Conservation (phyloP, 2,329 filamentous ascomycete species). For the Sporothrix curviconia region DNA sequence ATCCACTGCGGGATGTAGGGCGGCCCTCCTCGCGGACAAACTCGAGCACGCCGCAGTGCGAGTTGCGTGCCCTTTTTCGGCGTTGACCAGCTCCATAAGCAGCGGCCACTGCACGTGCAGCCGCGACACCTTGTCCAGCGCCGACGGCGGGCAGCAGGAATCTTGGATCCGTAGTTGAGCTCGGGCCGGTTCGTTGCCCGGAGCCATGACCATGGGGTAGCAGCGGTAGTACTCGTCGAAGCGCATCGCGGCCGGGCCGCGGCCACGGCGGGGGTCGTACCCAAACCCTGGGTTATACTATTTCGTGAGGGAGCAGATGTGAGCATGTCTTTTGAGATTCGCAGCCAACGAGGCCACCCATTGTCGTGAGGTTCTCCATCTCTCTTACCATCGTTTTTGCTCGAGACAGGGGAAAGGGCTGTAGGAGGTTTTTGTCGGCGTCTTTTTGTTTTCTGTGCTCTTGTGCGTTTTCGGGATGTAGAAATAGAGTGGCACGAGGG, state of each 20-base stretch:
- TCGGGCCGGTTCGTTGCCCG: conserved; percentile 80
- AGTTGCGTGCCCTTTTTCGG: conserved; percentile 68
- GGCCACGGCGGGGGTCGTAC: conserved; percentile 28
- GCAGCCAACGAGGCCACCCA: too few relatives aligned
- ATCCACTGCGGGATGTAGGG: conserved; percentile 97
- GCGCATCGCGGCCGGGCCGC: conserved; percentile 55
- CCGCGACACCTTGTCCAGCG: conserved; percentile 91
- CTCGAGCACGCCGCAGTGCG: conserved; percentile 91
- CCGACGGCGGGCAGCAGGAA: conserved; percentile 93
- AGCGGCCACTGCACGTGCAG: conserved; percentile 96
- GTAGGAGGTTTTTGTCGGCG: too few relatives aligned
- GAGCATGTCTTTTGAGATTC: too few relatives aligned
- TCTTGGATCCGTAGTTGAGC: conserved; percentile 94
- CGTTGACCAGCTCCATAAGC: conserved; percentile 93
- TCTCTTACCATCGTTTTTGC: too few relatives aligned
- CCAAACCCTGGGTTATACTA: conserved; percentile 12
- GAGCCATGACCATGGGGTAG: conserved; percentile 92
- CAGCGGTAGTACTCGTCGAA: conserved; percentile 99
- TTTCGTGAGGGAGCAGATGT: neutral
- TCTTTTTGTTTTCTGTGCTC: too few relatives aligned
- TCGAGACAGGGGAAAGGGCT: too few relatives aligned
- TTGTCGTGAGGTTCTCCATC: neutral
- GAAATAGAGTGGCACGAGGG: neutral
- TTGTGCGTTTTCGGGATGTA: too few relatives aligned
- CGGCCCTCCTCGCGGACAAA: conserved; percentile 95